Evolutionary conservation across 345 rosid genomes (phyloP), one percentile per base, ranked within the genome.

Genomic region (Populus euphratica): DNA sequence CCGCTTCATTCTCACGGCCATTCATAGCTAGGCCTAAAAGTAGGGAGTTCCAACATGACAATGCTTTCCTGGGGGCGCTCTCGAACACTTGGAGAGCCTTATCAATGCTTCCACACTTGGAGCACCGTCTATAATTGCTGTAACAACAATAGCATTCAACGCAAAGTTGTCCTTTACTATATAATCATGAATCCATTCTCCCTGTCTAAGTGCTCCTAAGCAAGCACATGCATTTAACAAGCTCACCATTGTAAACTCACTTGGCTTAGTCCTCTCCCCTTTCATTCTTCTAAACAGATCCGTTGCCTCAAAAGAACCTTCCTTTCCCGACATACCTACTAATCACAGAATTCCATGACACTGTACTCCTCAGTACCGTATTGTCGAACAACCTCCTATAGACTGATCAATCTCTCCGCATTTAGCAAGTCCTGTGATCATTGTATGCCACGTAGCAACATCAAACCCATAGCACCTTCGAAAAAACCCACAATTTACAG

Each of bases 41-140:
- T 86, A 90, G 88, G 68, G 97, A 90, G 77, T 94, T 94, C 94
- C 94, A 94, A 77, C 97, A 91, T 4, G 95, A 87, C 65, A 90
- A 78, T 38, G 80, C 90, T 78, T 78, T 90, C 61, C 76, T 70
- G 10, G 79, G 50, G 36, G 76, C 82, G 17, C 36, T 68, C 68
- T 38, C 73, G 72, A 93, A 90, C 76, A 89, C 90, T 69, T 63
- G 79, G 25, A 85, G 73, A 72, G 91, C 93, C 81, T 82, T 84
- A 36, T 81, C 80, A 35, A 89, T 77, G 69, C 87, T 76, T 39
- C 97, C 97, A 44, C 92, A 89, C 81, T 87, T 90, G 82, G 94
- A 88, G 69, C 87, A 91, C 98, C 89, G 85, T 91, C 93, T 73
- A 90, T 85, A 68, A 92, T 84, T 64, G 96, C 92, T 1, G 94